phyloP scores from a whole-genome alignment of 257 asterid genomes.

The Lithospermum erythrorhizon region DNA sequence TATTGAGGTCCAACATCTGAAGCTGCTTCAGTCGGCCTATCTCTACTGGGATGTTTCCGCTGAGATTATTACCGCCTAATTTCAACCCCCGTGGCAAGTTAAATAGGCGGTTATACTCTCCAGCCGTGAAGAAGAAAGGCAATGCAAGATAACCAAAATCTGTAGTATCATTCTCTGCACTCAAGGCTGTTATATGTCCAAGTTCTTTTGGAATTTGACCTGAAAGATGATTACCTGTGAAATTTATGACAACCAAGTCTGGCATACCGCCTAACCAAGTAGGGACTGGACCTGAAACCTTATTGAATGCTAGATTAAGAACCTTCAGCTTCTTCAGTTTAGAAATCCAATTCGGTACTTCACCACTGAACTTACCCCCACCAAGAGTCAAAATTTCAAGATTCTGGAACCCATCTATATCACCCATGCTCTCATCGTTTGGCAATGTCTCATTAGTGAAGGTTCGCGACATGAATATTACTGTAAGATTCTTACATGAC shows the following conservation, averaged over 20 bases:
- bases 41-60: conserved; percentile 37
- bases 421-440: conserved; percentile 17
- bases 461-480: conserved; percentile 38
- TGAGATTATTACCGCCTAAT: conserved; percentile 31
- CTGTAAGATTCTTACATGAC: conserved; percentile 32
- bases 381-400: conserved; percentile 38
- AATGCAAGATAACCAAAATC: conserved; percentile 33
- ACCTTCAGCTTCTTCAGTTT: conserved; percentile 32
- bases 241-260: conserved; percentile 25
- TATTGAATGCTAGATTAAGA: conserved; percentile 34
- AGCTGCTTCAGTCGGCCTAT: conserved; percentile 34
- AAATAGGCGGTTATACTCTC: conserved; percentile 32
- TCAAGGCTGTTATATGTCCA: conserved; percentile 22
- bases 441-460: conserved; percentile 29
- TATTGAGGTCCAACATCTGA: conserved; percentile 25
- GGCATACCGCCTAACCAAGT: conserved; percentile 41
- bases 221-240: conserved; percentile 27
- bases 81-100: conserved; percentile 37
- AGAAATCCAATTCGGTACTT: conserved; percentile 29
- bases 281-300: conserved; percentile 35
- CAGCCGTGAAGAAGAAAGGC: conserved; percentile 31
- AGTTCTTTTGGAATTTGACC: conserved; percentile 33
- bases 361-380: conserved; percentile 33
- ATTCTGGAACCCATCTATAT: conserved; percentile 20
- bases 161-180: conserved; percentile 21